Percentiles rank a stretch among this genome's conserved stretches.
These are phyloP conservation scores for Sporothrix pallida DNA, from an alignment of 2,329 filamentous ascomycete genomes.

Conservation along the genomic window DNA sequence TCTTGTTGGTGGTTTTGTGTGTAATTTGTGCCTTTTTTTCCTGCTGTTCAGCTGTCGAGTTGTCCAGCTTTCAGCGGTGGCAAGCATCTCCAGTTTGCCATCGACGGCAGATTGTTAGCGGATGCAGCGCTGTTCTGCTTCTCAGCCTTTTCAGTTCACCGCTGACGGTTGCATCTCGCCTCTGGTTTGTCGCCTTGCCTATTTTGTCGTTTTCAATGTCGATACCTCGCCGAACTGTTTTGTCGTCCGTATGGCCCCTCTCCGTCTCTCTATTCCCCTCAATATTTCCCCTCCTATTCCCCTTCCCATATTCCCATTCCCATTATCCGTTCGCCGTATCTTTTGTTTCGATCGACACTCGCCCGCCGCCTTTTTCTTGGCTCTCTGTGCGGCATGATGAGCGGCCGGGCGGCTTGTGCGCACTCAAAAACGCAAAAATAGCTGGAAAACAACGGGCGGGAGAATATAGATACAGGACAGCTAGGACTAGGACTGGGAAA, in stretches of 20 bases:
- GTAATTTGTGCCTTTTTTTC: background rate
- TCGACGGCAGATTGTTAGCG: background rate
- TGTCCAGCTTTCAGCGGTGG: background rate
- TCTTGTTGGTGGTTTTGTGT: background rate
- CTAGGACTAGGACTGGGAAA: background rate
- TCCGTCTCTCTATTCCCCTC: too few relatives aligned
- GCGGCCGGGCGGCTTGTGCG: conserved; percentile 22
- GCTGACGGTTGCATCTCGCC: conserved; percentile 4
- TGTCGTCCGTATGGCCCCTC: background rate
- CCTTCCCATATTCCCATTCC: background rate
- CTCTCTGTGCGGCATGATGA: conserved; percentile 24
- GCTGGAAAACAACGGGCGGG: background rate
- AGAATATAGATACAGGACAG: background rate
- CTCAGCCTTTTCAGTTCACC: conserved; percentile 7
- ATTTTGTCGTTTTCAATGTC: conserved; percentile 17
- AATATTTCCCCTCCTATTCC: background rate
- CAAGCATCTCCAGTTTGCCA: background rate
- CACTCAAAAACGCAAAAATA: background rate
- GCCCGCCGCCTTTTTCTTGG: conserved; percentile 15
- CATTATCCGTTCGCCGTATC: conserved; percentile 20
- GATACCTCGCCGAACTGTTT: background rate
- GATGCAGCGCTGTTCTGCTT: background rate
- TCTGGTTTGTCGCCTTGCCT: conserved; percentile 9
- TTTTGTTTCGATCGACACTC: conserved; percentile 26
- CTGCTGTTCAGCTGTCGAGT: background rate